Evolutionary conservation across 164 flowering plant species (phyloP), one percentile per base, ranked within the genome.

Genomic region (Cinnamomum micranthum): DNA sequence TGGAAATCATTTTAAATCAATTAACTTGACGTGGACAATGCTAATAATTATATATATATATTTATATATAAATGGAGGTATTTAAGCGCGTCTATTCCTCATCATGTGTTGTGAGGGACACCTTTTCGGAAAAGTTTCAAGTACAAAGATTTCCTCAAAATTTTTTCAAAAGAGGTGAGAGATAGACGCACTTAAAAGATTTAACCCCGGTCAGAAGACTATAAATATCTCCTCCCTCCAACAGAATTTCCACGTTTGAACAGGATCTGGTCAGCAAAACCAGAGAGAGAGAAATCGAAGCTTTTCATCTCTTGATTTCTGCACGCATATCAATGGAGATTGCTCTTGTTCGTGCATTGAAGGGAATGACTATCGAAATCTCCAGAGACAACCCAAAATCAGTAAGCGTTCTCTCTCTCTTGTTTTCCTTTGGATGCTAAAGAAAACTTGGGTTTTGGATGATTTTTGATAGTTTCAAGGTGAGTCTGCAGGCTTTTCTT

Each of bases 291-390:
- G 25, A 1, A 24, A 19, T 24, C 25, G 25, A 24, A 24, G 15
- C 13, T 12, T 23, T n/a, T 33, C 25, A 22, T 1, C 47, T 11
- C 24, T 55, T 50, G 6, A 4, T 67, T n/a, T 47, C 11, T 23
- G 65, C 74, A 65, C 74, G 65, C 65, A 70, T 22, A 35, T 64
- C 71, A 23, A 65, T 51, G 31, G 33, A 71, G 78, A 76, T 76
- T 76, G 74, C 66, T 76, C 78, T 71, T 66, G 65, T 71, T 76
- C 71, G 71, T 55, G 71, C 35, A 58, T 50, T 51, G 70, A 71
- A 75, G 70, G 64, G 74, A 47, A 15, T 1, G 71, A 27, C 35
- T 19, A 28, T 63, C 33, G 52, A 50, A 62, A 52, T 52, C 55
- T 15, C 11, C 2, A 1, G 0, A 17, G 14, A 24, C 24, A 65